Evolutionary conservation across 1,284 basidiomycete species (phyloP), one percentile per base, ranked within the genome.

Genomic region (Ganoderma meredithae): DNA sequence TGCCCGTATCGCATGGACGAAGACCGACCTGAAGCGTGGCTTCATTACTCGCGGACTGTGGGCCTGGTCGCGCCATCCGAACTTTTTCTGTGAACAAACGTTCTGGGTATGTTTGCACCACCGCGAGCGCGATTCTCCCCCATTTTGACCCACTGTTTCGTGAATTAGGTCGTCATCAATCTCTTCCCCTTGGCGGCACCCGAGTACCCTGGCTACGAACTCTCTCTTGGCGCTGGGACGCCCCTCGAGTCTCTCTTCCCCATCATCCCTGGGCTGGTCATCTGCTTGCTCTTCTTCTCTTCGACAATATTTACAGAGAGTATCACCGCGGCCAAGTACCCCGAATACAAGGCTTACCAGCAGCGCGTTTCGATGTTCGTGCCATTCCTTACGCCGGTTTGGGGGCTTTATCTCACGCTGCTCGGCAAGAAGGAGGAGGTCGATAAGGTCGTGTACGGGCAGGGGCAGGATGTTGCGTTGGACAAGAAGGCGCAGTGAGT

Each of bases 21-120:
- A 86, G 33, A 85, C 84, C 17, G 94, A 95, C 76, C 86, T 85
- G 6, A 83, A 91, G 72, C 85, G 96, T 7, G 97, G 97, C 0
- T 98, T 98, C 78, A 82, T 92, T 31, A 95, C 95, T 0, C 85
- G 85, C 15, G 96, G 96, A 0, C 80, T 98, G 12, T 98, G 94
- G 93, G 87, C 88, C 1, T 95, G 90, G 84, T 90, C 88, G 2
- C 85, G 97, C 19, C 97, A 99, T 79, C 96, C 97, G 22, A 98
- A 98, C 79, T 97, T 96, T 80, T 82, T 91, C 0, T 95, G 93
- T 77, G 96, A 98, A 78, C 95, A 97, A 80, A 81, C 83, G 9
- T 95, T 96, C 81, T 97, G 95, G 95, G 90, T 95, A 71, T 69
- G 88, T n/a, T 59, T 44, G 31, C 22, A 17, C 60, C 49, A 31